Percentiles rank a stretch among this genome's conserved stretches.
Evolutionary conservation across 2,329 filamentous ascomycete species (phyloP).

Genomic region (Akanthomyces lecanii): DNA sequence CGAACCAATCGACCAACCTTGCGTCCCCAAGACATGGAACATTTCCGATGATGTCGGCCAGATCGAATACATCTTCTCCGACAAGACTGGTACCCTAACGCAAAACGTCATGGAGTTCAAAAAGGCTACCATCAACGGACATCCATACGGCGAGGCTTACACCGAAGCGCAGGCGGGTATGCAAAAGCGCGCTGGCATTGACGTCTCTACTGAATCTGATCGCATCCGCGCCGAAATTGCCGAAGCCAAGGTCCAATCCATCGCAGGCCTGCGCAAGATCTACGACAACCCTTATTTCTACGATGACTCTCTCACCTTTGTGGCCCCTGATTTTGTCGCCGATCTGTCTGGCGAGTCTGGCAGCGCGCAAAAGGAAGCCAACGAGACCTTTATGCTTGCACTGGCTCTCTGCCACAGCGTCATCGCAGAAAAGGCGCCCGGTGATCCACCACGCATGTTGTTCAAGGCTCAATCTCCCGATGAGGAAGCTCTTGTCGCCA

Average conservation of each 20-base stretch:
- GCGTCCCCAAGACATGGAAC: constrained; percentile 97
- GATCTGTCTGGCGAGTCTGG: constrained; percentile 78
- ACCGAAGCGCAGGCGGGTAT: constrained; percentile 96
- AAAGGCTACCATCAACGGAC: constrained; percentile 94
- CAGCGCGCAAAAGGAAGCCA: constrained; percentile 69
- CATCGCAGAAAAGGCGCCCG: constrained; percentile 82
- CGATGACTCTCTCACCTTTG: constrained; percentile 85
- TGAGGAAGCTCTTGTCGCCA: constrained; percentile 89
- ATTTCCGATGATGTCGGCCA: constrained; percentile 97
- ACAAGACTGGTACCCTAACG: constrained; percentile 94
- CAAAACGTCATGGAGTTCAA: constrained; percentile 99
- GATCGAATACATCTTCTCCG: constrained; percentile 98
- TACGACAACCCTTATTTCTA: constrained; percentile 88
- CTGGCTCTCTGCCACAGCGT: constrained; percentile 96
- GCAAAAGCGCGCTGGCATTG: constrained; percentile 84
- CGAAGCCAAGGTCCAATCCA: constrained; percentile 66
- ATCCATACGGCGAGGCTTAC: constrained; percentile 94
- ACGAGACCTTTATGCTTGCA: constrained; percentile 88
- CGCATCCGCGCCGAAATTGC: constrained; percentile 74
- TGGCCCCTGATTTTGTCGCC: constrained; percentile 82
- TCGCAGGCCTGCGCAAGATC: constrained; percentile 67
- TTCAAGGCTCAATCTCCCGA: constrained; percentile 98
- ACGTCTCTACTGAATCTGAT: constrained; percentile 76
- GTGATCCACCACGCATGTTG: constrained; percentile 84
- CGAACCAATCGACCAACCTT: constrained; percentile 87